Conservation (phyloP, 345 rosid genomes). For the Mangifera indica region DNA sequence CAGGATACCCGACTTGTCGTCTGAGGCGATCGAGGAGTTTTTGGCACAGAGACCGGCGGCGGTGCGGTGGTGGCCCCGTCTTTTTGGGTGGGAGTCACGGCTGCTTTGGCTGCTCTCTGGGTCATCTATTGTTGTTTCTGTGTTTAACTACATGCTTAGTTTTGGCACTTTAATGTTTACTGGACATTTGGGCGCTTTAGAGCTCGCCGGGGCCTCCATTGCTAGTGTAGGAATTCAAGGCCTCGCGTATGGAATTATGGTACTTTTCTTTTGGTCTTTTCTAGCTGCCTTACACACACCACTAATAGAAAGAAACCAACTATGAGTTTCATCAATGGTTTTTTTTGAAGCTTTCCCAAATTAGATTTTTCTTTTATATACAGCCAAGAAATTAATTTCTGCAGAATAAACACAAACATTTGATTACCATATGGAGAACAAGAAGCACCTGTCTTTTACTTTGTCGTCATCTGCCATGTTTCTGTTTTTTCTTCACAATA, state of each 20-base stretch:
- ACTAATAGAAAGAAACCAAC: background rate
- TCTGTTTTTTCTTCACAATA: too few species aligned
- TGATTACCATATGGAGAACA: too few species aligned
- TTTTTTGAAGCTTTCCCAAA: too few species aligned
- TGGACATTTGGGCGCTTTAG: conserved; percentile 70
- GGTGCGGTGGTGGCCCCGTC: conserved; percentile 69
- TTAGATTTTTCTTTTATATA: too few species aligned
- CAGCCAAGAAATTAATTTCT: too few species aligned
- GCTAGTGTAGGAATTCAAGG: conserved; percentile 92
- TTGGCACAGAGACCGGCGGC: conserved; percentile 39
- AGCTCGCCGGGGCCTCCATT: conserved; percentile 89
- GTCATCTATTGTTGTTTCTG: conserved; percentile 63
- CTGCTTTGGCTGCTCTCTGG: conserved; percentile 74
- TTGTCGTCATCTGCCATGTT: too few species aligned
- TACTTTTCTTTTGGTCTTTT: conserved; percentile 15
- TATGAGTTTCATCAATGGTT: background rate
- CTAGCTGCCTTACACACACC: background rate
- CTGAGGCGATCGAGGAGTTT: conserved; percentile 65
- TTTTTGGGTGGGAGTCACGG: conserved; percentile 78
- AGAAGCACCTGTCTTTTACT: too few species aligned
- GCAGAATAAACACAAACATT: too few species aligned
- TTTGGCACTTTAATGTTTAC: conserved; percentile 75
- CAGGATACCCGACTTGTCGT: conserved; percentile 51
- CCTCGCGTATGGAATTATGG: conserved; percentile 95
- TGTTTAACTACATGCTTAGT: conserved; percentile 79